phyloP scores from a whole-genome alignment of 2,329 filamentous ascomycete species.

The Myriosclerotinia curreyana region DNA sequence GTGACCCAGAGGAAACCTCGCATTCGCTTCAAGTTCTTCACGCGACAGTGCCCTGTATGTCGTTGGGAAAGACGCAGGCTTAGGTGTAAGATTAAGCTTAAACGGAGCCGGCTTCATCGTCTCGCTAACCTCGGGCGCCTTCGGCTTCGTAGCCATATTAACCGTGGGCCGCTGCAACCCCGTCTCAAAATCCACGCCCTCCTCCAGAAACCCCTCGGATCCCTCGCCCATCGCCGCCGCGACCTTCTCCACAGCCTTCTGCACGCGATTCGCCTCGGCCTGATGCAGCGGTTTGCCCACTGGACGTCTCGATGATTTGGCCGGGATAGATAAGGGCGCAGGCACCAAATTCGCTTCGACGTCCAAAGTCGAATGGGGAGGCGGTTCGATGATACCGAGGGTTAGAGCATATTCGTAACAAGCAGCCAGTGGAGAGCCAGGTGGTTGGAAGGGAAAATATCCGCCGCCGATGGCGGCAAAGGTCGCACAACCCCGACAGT shows the following conservation, averaged over 20 bases:
- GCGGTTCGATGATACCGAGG: not conserved
- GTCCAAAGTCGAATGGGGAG: not conserved
- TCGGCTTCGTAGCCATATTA: not conserved
- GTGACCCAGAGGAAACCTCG: conserved; percentile 19
- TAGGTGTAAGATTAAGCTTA: not conserved
- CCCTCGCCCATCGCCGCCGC: not conserved
- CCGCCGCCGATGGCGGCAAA: conserved; percentile 7
- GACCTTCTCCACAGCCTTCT: not conserved
- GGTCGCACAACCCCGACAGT: conserved; percentile 7
- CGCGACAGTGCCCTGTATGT: not conserved
- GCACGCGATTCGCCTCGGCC: too few relatives aligned
- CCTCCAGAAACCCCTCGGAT: not conserved
- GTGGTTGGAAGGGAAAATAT: conserved; percentile 3
- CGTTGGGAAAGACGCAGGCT: not conserved
- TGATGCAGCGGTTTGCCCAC: not conserved
- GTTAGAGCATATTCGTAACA: conserved; percentile 1
- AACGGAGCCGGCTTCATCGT: not conserved
- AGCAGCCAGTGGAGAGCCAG: not conserved
- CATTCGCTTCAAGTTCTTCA: not conserved
- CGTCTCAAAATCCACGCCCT: too few relatives aligned
- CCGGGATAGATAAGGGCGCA: not conserved
- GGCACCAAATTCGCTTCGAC: not conserved
- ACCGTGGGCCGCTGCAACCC: not conserved
- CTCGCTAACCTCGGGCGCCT: not conserved
- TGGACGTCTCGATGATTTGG: not conserved